Percentiles rank a stretch among this genome's conserved stretches.
Evolutionary conservation across 768 basidiomycete genomes (phyloP).

Genomic region (Phylloporus sp.): DNA sequence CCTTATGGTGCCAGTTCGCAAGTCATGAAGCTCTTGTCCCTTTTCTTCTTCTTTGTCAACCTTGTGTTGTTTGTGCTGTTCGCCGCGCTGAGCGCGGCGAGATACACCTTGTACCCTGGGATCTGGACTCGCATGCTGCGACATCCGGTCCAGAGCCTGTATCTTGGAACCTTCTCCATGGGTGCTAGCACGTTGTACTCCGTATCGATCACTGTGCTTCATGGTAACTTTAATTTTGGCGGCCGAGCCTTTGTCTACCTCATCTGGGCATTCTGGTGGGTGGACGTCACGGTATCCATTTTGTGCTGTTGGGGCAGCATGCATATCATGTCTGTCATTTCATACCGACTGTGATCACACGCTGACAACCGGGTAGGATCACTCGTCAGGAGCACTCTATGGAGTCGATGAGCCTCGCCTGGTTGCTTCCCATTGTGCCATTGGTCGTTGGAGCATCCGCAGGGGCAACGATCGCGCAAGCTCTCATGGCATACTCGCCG

Average conservation of each 20-base stretch:
- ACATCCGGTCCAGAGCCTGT: constrained; percentile 51
- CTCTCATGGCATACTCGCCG: constrained; percentile 44
- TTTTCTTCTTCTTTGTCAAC: constrained; percentile 58
- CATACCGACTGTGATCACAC: constrained; percentile 14
- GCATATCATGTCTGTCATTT: constrained; percentile 57
- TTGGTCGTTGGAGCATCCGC: constrained; percentile 67
- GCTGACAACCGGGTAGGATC: constrained; percentile 38
- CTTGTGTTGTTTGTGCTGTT: constrained; percentile 52
- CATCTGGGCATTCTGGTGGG: constrained; percentile 70
- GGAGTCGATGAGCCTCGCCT: constrained; percentile 53
- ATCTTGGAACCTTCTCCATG: constrained; percentile 52
- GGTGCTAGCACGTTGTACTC: constrained; percentile 56
- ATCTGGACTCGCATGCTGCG: constrained; percentile 46
- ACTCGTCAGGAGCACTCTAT: constrained; percentile 55
- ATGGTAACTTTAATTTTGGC: constrained; percentile 44
- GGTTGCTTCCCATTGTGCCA: constrained; percentile 76
- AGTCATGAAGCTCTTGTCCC: constrained; percentile 39
- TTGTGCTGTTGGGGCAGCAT: constrained; percentile 59
- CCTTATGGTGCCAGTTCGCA: constrained; percentile 47
- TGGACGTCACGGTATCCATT: constrained; percentile 53
- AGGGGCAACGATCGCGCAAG: constrained; percentile 54
- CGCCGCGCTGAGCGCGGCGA: constrained; percentile 39
- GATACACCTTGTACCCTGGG: constrained; percentile 53
- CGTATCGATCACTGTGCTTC: constrained; percentile 43
- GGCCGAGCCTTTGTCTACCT: constrained; percentile 50